Percentiles rank a stretch among this genome's conserved stretches.
Conservation (phyloP, 371 early-diverging fungal genomes). For the Actinomucor elegans region DNA sequence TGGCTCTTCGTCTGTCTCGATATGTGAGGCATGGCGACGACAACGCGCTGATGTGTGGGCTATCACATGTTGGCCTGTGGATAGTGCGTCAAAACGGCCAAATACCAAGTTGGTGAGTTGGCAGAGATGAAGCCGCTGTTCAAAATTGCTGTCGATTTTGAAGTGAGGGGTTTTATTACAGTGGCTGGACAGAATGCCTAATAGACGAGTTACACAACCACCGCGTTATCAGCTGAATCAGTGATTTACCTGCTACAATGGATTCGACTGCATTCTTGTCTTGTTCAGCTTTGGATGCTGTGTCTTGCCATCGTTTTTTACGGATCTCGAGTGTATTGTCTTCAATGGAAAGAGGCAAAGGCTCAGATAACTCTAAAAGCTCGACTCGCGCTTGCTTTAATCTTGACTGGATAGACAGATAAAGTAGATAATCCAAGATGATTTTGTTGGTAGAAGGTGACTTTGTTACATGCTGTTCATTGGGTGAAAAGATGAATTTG, state of each 20-base stretch:
- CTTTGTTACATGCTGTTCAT: conserved; percentile 1
- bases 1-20: conserved; percentile 22
- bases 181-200: conserved; percentile 60
- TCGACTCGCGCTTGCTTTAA: conserved; percentile 42
- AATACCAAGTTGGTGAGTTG: conserved; percentile 62
- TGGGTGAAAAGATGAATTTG: conserved; percentile 10
- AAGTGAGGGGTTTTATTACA: conserved; percentile 43
- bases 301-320: conserved; percentile 40
- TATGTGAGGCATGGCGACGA: conserved; percentile 32
- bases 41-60: conserved; percentile 34
- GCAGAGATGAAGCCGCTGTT: conserved; percentile 60
- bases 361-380: conserved; percentile 36
- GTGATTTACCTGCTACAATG: conserved; percentile 41
- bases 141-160: conserved; percentile 46
- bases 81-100: conserved; percentile 61
- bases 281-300: conserved; percentile 46
- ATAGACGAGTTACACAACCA: not conserved
- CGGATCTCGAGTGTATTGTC: conserved; percentile 24
- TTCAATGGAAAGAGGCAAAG: conserved; percentile 24
- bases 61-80: conserved; percentile 40
- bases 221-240: no score
- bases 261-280: conserved; percentile 55
- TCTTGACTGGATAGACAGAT: conserved; percentile 61
- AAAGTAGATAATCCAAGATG: conserved; percentile 62
- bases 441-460: conserved; percentile 54